A percentile compares a stretch with the other conserved stretches of the same genome.
Evolutionary conservation across 179 eudicot genomes (phyloP).

Genomic region (Actinidia polygama): DNA sequence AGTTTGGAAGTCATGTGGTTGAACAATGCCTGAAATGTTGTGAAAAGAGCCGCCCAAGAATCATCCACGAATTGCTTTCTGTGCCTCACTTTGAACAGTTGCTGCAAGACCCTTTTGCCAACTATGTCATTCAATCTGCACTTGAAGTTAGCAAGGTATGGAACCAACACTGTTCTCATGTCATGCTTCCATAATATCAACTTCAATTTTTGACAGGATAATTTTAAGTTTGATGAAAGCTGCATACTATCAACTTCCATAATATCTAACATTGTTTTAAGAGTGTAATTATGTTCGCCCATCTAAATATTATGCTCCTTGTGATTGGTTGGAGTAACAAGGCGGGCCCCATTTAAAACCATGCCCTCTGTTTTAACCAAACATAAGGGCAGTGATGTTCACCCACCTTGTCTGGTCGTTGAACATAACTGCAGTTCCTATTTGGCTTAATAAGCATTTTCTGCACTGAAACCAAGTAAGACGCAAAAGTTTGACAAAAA

Average conservation of each 20-base stretch:
- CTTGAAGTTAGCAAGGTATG: constrained; percentile 68
- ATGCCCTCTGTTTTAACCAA: no score
- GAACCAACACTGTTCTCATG: background rate
- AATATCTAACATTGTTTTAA: no score
- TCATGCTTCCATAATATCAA: background rate
- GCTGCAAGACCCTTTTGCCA: constrained; percentile 79
- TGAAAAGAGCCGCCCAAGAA: constrained; percentile 53
- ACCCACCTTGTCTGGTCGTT: no score
- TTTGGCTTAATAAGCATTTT: constrained; percentile 14
- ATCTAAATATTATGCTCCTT: no score
- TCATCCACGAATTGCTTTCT: constrained; percentile 64
- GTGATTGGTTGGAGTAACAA: no score
- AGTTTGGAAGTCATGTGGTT: constrained; percentile 83
- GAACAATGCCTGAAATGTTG: constrained; percentile 57
- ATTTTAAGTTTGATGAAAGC: background rate
- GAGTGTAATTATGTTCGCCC: no score
- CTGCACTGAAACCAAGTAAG: background rate
- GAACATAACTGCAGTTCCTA: no score
- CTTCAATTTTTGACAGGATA: background rate
- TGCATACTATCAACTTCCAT: no score
- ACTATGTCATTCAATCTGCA: constrained; percentile 74
- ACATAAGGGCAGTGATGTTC: no score
- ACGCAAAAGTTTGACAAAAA: background rate
- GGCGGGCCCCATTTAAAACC: no score
- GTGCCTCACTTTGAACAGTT: constrained; percentile 66